Evolutionary conservation across 129 eudicot genomes (phyloP).

Genomic region (Calendula officinalis): DNA sequence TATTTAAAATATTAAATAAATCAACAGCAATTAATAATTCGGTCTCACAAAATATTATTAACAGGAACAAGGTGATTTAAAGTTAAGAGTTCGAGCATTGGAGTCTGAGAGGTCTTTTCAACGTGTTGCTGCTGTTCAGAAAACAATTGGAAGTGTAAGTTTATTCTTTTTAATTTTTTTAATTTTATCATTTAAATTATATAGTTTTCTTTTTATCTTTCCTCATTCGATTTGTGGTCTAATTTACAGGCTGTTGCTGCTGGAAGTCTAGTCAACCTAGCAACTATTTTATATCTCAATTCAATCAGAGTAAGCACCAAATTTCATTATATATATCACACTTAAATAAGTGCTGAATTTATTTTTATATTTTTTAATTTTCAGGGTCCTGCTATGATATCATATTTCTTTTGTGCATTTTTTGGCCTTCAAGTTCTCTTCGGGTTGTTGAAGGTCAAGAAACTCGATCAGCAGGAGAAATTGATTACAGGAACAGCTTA

Average conservation of each 20-base stretch:
- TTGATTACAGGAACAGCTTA: slow-evolving; percentile 94
- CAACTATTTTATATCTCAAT: slow-evolving; percentile 70
- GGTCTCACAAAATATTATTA: neutral
- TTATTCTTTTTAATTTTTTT: neutral
- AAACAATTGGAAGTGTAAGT: slow-evolving; percentile 86
- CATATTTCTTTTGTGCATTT: slow-evolving; percentile 65
- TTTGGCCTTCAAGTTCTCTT: slow-evolving; percentile 89
- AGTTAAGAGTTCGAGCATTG: slow-evolving; percentile 89
- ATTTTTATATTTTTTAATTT: slow-evolving; percentile 9
- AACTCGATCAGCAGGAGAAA: slow-evolving; percentile 74
- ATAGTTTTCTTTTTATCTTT: neutral
- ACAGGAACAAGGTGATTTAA: slow-evolving; percentile 98
- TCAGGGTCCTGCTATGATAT: slow-evolving; percentile 73
- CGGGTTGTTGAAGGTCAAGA: slow-evolving; percentile 83
- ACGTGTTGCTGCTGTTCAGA: slow-evolving; percentile 96
- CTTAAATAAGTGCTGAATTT: too few relatives aligned
- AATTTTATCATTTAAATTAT: neutral
- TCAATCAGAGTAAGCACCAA: slow-evolving; percentile 61
- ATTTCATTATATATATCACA: neutral
- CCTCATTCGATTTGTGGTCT: slow-evolving; percentile 11
- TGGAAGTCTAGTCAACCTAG: slow-evolving; percentile 89
- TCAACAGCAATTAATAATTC: neutral
- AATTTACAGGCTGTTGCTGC: slow-evolving; percentile 86
- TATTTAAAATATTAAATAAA: neutral
- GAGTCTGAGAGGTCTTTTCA: slow-evolving; percentile 98